These are phyloP conservation scores for Podaxis sp. DNA, from an alignment of 768 basidiomycete genomes.

Conservation along the genomic window DNA sequence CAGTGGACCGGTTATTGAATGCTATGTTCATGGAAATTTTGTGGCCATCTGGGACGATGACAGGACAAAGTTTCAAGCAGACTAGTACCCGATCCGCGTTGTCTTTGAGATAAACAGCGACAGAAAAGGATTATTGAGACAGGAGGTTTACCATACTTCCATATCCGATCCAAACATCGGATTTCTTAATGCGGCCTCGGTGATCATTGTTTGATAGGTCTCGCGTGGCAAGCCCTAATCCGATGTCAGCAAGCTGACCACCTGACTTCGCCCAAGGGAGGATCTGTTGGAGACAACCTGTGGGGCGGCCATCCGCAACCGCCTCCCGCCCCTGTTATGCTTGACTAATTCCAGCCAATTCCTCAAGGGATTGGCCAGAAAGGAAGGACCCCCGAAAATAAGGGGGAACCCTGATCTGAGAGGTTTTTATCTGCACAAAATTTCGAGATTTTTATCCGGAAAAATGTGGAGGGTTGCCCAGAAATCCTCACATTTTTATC, in stretches of 20 bases:
- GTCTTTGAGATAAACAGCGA: neutral
- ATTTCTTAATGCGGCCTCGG: neutral
- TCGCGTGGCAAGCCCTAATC: neutral
- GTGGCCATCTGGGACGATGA: neutral
- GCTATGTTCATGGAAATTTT: neutral
- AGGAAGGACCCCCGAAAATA: no score
- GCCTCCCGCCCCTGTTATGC: neutral
- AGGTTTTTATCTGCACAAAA: no score
- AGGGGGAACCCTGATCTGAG: no score
- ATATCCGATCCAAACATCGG: neutral
- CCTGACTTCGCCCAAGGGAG: neutral
- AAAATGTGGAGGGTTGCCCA: no score
- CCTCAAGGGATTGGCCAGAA: neutral
- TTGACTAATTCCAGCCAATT: neutral
- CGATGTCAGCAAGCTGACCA: neutral
- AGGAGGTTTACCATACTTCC: neutral
- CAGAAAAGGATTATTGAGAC: neutral
- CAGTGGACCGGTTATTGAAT: neutral
- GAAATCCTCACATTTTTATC: no score
- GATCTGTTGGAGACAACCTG: neutral
- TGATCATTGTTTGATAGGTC: neutral
- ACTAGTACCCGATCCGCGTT: neutral
- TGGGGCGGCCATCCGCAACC: neutral
- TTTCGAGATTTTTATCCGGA: no score
- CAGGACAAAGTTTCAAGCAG: neutral